Base-by-base conservation (phyloP, 2,329 filamentous ascomycete genomes). In the Penicillium sp. region DNA sequence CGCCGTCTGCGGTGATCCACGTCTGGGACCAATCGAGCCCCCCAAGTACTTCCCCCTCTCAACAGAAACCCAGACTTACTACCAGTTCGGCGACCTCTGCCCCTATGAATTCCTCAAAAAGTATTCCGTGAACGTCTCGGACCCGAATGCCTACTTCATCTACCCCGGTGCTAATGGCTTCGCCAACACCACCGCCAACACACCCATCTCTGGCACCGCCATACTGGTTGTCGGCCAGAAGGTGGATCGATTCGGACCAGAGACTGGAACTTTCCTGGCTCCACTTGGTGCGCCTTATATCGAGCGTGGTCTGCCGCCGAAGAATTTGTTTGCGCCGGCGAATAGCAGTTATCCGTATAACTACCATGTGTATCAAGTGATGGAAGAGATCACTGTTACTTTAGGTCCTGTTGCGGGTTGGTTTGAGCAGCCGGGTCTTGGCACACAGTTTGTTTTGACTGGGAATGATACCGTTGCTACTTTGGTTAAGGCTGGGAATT, bases 11-110 rank as follows among this genome's bases (percentile, higher is more conserved):
- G 53, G 59, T 25, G 59, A 67, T 39, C 54, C 56, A 13, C 58
- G 62, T 19, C 62, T 67, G 1, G 65, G 65, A 14, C 64, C 65
- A 2, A 49, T 50, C 13, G 9, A 50, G 7, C 60, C 63, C 2
- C 66, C 66, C 2, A 37, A 19, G 3, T 47, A 35, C 14, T 60
- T 63, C 57, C 62, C 65, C 14, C 57, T 68, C 14, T 50, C 57
- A 8, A 61, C 52, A 8, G 48, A 63, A n/a, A 47, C 66, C 2
- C 52, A 53, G 33, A 63, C 63, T 43, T 68, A 68, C 37, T 21
- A 64, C 47, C 63, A 59, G 14, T 65, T 67, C 26, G 65, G 66
- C 31, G 50, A 62, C 10, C 53, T 65, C 16, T 62, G 57, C 13
- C 63, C 63, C 8, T 46, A 58, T 10, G 56, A 61, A 2, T 68